A percentile compares a stretch with the other conserved stretches of the same genome.
These are phyloP conservation scores for Centrapalus pauciflorus DNA, from an alignment of 129 eudicot genomes.

Conservation along the genomic window DNA sequence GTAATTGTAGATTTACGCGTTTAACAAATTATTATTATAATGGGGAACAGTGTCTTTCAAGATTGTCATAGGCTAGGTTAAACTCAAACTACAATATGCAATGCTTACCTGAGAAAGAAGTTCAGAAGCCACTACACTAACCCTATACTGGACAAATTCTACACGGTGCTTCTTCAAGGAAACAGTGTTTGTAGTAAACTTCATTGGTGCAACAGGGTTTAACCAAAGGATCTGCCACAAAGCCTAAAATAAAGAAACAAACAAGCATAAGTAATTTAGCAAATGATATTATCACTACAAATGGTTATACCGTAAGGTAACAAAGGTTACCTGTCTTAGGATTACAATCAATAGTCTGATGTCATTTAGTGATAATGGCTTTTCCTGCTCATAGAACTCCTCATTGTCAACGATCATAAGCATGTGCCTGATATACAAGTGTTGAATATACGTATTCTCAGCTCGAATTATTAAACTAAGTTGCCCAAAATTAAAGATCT, in stretches of 20 bases:
- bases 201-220: slow-evolving; percentile 59
- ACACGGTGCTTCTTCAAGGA: slow-evolving; percentile 63
- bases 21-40: slow-evolving; percentile 1
- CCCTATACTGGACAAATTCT: slow-evolving; percentile 79
- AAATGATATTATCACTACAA: neutral
- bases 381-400: slow-evolving; percentile 94
- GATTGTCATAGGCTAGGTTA: neutral
- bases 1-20: slow-evolving; percentile 24
- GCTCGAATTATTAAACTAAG: slow-evolving; percentile 10
- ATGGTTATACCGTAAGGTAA: neutral
- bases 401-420: slow-evolving; percentile 92
- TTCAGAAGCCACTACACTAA: slow-evolving; percentile 73
- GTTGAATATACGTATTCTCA: neutral
- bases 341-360: slow-evolving; percentile 79
- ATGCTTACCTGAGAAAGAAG: slow-evolving; percentile 81
- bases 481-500: neutral
- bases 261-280: neutral
- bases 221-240: slow-evolving; percentile 98
- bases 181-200: slow-evolving; percentile 29
- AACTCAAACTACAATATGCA: slow-evolving; percentile 2
- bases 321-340: slow-evolving; percentile 69
- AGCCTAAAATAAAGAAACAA: slow-evolving; percentile 48
- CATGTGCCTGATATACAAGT: slow-evolving; percentile 73
- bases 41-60: slow-evolving; percentile 3
- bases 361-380: slow-evolving; percentile 78